phyloP scores from a whole-genome alignment of 176 grass and related monocot species.

The Ananas comosus region DNA sequence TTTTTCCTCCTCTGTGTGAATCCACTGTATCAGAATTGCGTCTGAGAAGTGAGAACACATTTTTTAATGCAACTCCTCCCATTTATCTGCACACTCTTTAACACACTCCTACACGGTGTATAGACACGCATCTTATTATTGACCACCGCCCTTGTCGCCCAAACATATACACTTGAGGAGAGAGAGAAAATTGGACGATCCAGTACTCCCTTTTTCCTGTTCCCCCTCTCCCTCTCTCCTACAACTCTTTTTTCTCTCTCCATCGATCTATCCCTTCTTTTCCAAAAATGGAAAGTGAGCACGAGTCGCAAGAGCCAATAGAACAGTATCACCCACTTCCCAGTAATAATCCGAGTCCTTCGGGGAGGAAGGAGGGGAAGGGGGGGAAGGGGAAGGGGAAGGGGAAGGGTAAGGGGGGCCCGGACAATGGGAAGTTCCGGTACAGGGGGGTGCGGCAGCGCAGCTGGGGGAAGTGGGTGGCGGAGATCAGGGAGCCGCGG shows the following conservation, averaged over 20 bases:
- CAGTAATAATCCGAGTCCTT: too few species aligned
- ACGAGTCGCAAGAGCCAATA: background rate
- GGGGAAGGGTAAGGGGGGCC: slow-evolving; percentile 48
- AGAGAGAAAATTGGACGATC: too few species aligned
- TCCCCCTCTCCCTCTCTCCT: slow-evolving; percentile 22
- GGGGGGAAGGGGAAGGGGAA: slow-evolving; percentile 22
- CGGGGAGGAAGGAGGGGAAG: background rate
- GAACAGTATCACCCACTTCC: background rate
- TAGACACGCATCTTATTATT: slow-evolving; percentile 38
- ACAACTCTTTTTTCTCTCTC: slow-evolving; percentile 1
- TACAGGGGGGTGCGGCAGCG: slow-evolving; percentile 61
- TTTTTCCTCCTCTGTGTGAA: too few species aligned
- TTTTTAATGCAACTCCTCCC: too few species aligned
- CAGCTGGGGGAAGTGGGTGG: slow-evolving; percentile 78
- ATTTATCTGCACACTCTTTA: too few species aligned
- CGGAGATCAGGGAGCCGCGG: slow-evolving; percentile 61
- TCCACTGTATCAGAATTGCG: too few species aligned
- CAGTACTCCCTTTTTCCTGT: slow-evolving; percentile 1
- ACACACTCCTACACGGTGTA: slow-evolving; percentile 2
- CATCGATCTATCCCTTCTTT: background rate
- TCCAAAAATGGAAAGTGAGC: background rate
- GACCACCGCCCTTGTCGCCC: slow-evolving; percentile 88
- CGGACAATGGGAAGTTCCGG: slow-evolving; percentile 76
- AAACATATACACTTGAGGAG: slow-evolving; percentile 25
- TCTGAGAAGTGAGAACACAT: too few species aligned